These are phyloP conservation scores for Aspergillus versicolor DNA, from an alignment of 2,329 filamentous ascomycete species.

Conservation along the genomic window DNA sequence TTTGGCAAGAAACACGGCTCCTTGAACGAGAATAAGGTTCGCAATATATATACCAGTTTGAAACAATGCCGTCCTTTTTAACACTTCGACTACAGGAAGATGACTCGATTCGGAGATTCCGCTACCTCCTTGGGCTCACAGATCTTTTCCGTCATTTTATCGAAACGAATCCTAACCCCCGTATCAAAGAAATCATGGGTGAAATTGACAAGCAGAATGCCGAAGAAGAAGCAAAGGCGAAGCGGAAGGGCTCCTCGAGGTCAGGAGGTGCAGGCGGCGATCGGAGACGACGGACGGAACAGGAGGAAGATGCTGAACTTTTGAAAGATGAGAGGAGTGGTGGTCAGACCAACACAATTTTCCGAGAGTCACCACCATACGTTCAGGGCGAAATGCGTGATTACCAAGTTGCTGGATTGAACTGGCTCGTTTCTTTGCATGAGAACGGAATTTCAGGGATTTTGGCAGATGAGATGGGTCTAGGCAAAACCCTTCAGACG, in stretches of 20 bases:
- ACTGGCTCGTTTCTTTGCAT: conserved; percentile 96
- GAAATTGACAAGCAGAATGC: conserved; percentile 94
- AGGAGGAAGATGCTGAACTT: conserved; percentile 93
- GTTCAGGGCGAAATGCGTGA: conserved; percentile 89
- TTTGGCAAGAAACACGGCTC: conserved; percentile 93
- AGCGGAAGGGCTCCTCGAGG: conserved; percentile 74
- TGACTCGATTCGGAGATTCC: conserved; percentile 90
- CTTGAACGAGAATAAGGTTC: conserved; percentile 87
- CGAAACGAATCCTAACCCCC: conserved; percentile 92
- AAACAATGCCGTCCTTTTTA: background rate
- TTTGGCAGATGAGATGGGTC: conserved; percentile 95
- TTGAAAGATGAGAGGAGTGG: conserved; percentile 84
- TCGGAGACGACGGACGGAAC: conserved; percentile 83
- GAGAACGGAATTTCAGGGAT: conserved; percentile 99
- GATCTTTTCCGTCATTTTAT: conserved; percentile 99
- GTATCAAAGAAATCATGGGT: conserved; percentile 87
- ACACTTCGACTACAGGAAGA: conserved; percentile 65
- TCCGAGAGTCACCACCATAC: conserved; percentile 90
- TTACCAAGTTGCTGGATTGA: conserved; percentile 92
- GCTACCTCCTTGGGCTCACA: conserved; percentile 90
- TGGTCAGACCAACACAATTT: conserved; percentile 81
- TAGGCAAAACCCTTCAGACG: conserved; percentile 96
- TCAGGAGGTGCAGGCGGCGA: conserved; percentile 81
- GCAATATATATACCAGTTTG: conserved; percentile 12
- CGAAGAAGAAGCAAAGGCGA: conserved; percentile 63